These are phyloP conservation scores for Taiozyma onychis DNA, from an alignment of 1,139 yeast genomes.

Conservation along the genomic window DNA sequence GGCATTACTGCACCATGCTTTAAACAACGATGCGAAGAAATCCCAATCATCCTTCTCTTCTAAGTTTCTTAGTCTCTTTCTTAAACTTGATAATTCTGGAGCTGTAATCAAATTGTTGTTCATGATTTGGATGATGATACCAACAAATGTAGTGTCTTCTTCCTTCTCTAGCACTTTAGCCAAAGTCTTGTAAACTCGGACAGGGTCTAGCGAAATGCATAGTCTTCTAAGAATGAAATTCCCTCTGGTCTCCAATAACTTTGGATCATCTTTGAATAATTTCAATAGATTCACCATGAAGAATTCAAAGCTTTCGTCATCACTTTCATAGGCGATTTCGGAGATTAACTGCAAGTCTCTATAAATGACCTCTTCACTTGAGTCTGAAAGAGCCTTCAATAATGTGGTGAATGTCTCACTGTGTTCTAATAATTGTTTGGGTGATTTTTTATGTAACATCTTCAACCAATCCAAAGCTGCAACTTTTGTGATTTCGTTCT, in stretches of 20 bases:
- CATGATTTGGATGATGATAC: constrained; percentile 79
- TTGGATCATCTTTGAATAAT: constrained; percentile 62
- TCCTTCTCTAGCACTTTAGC: constrained; percentile 70
- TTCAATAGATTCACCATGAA: constrained; percentile 69
- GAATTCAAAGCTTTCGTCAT: constrained; percentile 70
- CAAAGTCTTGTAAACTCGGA: constrained; percentile 72
- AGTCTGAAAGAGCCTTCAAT: constrained; percentile 76
- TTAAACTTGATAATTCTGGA: constrained; percentile 65
- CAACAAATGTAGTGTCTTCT: constrained; percentile 63
- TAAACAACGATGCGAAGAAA: constrained; percentile 72
- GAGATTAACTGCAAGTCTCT: constrained; percentile 74
- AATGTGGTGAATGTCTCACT: constrained; percentile 72
- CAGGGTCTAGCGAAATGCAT: constrained; percentile 77
- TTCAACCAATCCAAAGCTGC: constrained; percentile 91
- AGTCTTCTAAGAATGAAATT: constrained; percentile 81
- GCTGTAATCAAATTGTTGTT: constrained; percentile 87
- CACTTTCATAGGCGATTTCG: constrained; percentile 70
- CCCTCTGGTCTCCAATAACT: constrained; percentile 64
- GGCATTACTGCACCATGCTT: constrained; percentile 90
- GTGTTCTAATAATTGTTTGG: constrained; percentile 52
- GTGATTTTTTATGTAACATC: constrained; percentile 71
- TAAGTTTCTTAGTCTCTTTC: constrained; percentile 56
- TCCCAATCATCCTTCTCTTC: constrained; percentile 54
- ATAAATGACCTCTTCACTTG: constrained; percentile 79
- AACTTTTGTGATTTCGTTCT: constrained; percentile 75